Conservation (phyloP, 2,329 filamentous ascomycete genomes). For the Madurella fahalii region DNA sequence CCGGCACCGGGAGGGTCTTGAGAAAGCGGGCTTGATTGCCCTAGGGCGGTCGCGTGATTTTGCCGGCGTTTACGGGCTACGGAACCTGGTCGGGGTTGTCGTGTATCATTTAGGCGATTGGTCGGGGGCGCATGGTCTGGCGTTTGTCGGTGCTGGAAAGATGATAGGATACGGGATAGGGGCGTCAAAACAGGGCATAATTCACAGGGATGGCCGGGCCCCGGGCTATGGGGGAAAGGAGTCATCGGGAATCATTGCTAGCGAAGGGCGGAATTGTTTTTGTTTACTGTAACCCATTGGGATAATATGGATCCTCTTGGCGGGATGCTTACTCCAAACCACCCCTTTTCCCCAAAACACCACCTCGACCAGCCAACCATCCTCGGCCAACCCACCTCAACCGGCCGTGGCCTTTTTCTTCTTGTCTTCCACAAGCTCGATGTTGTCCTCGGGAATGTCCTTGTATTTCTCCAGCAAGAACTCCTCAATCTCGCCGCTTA, state of each 20-base stretch:
- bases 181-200: not conserved
- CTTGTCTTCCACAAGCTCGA: conserved; percentile 93
- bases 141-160: not conserved
- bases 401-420: conserved; percentile 70
- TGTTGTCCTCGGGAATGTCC: conserved; percentile 89
- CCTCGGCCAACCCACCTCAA: conserved; percentile 12
- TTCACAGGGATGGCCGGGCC: not conserved
- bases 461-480: conserved; percentile 86
- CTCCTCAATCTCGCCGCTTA: conserved; percentile 90
- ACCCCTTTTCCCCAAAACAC: not conserved
- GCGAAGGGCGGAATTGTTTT: not conserved
- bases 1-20: conserved; percentile 46
- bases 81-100: not conserved
- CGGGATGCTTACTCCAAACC: not conserved
- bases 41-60: not conserved
- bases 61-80: not conserved
- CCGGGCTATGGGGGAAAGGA: not conserved
- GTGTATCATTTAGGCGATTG: not conserved
- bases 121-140: not conserved
- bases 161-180: not conserved
- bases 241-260: not conserved
- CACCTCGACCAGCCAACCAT: not conserved
- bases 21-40: conserved; percentile 43
- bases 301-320: not conserved
- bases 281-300: not conserved